Evolutionary conservation across 1,139 yeast species (phyloP), one percentile per base, ranked within the genome.

Genomic region (Sugiyamaella sp.): DNA sequence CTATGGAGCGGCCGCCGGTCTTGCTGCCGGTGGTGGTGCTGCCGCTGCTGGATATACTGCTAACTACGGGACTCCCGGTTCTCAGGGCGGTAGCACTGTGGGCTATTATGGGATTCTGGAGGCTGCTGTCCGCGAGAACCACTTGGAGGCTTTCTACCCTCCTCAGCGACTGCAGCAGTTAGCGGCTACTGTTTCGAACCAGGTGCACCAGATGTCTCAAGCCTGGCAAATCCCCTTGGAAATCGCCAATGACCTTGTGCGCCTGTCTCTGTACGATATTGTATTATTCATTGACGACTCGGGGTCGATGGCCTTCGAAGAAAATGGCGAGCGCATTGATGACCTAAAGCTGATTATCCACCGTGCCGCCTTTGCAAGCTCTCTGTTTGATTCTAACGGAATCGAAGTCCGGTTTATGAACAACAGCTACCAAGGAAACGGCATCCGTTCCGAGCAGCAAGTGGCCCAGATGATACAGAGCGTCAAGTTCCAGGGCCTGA

Each of bases 231-330:
- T 68, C 41, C 71, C 71, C n/a, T 58, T 59, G 59, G 71, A 67
- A 55, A 57, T 68, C 47, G 71, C 71, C n/a, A 61, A 59, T 21
- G 72, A 69, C 53, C 54, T 67, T 19, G 66, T 65, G 39, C 63
- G 69, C 9, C 57, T 69, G 29, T 66, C 72, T 6, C 61, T 69
- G 10, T 69, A 68, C 55, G 72, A 69, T 52, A 63, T 69, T 53
- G 66, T 69, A 24, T 55, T 69, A 19, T 68, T 59, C 48, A 66
- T 68, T 20, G 72, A 69, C 50, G 72, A 69, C 53, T 67, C 71
- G 8, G 72, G 72, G 4, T 68, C 72, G 29, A 69, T 69, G 72
- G 63, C 69, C 3, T 67, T 68, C 52, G 71, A 68, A 56, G 72
- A 68, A 55, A 66, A 65, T 49, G 72, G 72, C n/a, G 71, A 67